Conservation (phyloP, 2,329 filamentous ascomycete genomes). For the Hymenoscyphus repandus region DNA sequence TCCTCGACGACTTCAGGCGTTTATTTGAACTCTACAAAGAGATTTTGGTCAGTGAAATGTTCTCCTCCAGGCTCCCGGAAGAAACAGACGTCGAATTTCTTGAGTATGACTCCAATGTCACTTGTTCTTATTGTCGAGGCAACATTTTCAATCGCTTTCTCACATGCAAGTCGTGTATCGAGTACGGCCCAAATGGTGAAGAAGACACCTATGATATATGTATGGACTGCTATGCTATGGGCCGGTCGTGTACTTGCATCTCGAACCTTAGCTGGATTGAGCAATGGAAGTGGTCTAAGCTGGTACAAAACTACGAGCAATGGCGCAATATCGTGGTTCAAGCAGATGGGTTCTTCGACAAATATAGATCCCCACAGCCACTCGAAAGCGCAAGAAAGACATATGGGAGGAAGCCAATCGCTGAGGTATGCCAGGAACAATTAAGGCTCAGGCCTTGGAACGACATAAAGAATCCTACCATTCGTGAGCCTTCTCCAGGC, state of each 20-base stretch:
- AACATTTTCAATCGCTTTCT: conserved; percentile 98
- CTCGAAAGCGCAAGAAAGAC: conserved; percentile 65
- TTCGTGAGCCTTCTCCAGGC: conserved; percentile 28
- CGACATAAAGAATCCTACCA: conserved; percentile 53
- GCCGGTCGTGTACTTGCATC: conserved; percentile 83
- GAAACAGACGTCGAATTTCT: conserved; percentile 70
- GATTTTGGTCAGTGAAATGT: conserved; percentile 81
- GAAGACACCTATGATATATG: conserved; percentile 92
- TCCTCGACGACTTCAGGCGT: conserved; percentile 77
- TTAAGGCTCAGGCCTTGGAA: conserved; percentile 74
- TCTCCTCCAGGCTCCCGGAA: conserved; percentile 55
- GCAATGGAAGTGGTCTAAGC: conserved; percentile 80
- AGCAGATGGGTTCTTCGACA: conserved; percentile 62
- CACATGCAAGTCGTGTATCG: conserved; percentile 80
- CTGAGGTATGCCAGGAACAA: conserved; percentile 92
- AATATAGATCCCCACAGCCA: conserved; percentile 61
- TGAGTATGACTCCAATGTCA: conserved; percentile 83
- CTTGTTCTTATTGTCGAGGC: conserved; percentile 89
- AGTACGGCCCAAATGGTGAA: conserved; percentile 61
- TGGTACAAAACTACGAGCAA: conserved; percentile 70
- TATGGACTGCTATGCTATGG: conserved; percentile 98
- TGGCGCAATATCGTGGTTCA: conserved; percentile 78
- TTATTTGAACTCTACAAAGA: conserved; percentile 74
- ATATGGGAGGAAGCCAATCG: conserved; percentile 70
- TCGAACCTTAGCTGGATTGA: conserved; percentile 87